A percentile compares a stretch with the other conserved stretches of the same genome.
These are phyloP conservation scores for Teratosphaeria destructans DNA, from an alignment of 2,329 filamentous ascomycete genomes.

Conservation along the genomic window DNA sequence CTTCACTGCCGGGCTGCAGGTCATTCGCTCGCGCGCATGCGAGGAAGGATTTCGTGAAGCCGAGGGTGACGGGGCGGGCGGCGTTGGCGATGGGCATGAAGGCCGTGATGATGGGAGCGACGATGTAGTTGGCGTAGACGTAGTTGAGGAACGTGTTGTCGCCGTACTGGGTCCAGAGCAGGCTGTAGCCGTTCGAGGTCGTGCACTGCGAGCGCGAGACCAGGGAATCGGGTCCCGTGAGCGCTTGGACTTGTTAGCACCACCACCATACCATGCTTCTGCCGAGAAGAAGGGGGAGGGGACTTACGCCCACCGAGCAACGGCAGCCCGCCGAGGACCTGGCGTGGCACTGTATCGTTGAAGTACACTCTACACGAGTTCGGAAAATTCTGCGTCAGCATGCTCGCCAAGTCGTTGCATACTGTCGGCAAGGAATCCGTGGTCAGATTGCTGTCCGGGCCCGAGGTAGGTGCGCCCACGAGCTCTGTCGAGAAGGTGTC, in stretches of 20 bases:
- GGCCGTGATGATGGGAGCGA: neutral
- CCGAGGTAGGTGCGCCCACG: neutral
- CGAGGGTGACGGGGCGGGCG: neutral
- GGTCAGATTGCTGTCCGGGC: neutral
- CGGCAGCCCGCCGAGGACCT: neutral
- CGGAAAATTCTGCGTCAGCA: neutral
- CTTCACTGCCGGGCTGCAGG: neutral
- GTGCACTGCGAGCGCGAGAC: neutral
- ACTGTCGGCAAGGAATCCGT: neutral
- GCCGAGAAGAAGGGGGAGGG: too few species aligned
- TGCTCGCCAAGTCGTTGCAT: neutral
- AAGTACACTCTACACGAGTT: neutral
- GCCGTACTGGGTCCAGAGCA: neutral
- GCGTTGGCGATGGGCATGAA: neutral
- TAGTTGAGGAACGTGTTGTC: neutral
- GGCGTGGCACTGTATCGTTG: neutral
- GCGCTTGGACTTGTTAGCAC: neutral
- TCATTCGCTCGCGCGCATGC: neutral
- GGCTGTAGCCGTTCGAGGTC: neutral
- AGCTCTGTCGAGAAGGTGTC: neutral
- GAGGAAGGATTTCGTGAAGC: neutral
- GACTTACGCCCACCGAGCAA: neutral
- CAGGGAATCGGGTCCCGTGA: neutral
- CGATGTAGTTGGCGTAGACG: neutral
- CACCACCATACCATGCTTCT: too few species aligned